Evolutionary conservation across 345 rosid species (phyloP), one percentile per base, ranked within the genome.

Genomic region (Populus alba): DNA sequence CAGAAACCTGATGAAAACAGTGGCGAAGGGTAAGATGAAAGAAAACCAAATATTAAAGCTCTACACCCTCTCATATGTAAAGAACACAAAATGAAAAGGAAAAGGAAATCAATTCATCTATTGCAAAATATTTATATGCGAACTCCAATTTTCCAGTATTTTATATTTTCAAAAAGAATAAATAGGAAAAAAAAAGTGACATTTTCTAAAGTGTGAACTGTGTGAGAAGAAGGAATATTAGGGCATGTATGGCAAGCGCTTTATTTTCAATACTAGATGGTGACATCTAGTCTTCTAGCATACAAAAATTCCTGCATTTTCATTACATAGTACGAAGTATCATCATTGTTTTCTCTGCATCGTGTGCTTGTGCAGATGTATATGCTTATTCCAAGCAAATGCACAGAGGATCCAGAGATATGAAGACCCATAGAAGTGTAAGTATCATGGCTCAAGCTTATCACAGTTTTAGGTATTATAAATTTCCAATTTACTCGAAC

Each of bases 311-410:
- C 66, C 62, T 53, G 16, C 7, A 37, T 66, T 43, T 22, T 53
- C 27, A 8, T 15, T 43, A 22, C 23, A 38, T 8, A 8, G 55
- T 20, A 57, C 10, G 5, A 71, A 61, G 10, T 63, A 22, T 63
- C 13, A 35, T 69, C 43, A 35, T 53, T 79, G 53, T 38, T 79
- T 59, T 66, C 10, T 74, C 68, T 49, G 29, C 51, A n/a, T 63
- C 12, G 9, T 59, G 59, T 78, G 70, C 73, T 75, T 67, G 38
- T 74, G 78, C 91, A 90, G 94, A 87, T 89, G 87, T 90, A 53
- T 86, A 85, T 81, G 76, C 88, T 69, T 57, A 83, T 59, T 73
- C 90, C 1, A 93, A 81, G 81, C 86, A 80, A 83, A 85, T 84
- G 65, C 75, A 81, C 20, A 85, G 82, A 73, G 88, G 95, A 87